phyloP scores from a whole-genome alignment of 2,329 filamentous ascomycete species.

The Stachybotrys chartarum region DNA sequence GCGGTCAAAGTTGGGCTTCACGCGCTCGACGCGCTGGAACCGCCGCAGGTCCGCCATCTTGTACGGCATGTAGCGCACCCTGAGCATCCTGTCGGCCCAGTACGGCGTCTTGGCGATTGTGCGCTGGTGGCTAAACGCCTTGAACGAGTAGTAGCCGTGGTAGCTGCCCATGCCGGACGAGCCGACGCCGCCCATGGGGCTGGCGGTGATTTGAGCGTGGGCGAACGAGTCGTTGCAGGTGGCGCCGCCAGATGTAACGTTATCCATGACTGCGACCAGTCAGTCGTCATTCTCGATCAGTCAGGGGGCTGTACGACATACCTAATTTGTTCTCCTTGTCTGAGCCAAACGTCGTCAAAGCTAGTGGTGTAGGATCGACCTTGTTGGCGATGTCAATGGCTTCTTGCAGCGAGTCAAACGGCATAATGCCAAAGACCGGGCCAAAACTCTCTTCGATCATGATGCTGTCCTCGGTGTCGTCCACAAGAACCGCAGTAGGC shows the following conservation, averaged over 20 bases:
- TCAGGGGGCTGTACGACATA: conserved; percentile 27
- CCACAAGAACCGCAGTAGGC: conserved; percentile 83
- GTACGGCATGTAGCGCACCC: conserved; percentile 63
- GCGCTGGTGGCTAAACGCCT: conserved; percentile 32
- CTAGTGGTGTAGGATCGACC: conserved; percentile 76
- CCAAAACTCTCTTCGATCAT: conserved; percentile 85
- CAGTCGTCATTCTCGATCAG: background rate
- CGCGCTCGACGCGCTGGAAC: conserved; percentile 31
- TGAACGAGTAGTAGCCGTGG: conserved; percentile 41
- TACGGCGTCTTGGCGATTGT: conserved; percentile 26
- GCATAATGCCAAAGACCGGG: conserved; percentile 78
- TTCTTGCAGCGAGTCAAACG: conserved; percentile 73
- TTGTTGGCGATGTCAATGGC: conserved; percentile 76
- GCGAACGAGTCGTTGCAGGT: conserved; percentile 42
- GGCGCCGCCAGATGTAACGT: conserved; percentile 40
- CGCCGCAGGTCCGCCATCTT: conserved; percentile 35
- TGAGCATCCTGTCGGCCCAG: conserved; percentile 44
- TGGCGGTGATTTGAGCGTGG: conserved; percentile 31
- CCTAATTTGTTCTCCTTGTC: conserved; percentile 70
- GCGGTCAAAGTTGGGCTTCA: conserved; percentile 56
- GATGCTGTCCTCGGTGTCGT: conserved; percentile 64
- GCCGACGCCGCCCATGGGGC: conserved; percentile 44
- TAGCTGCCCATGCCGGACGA: conserved; percentile 40
- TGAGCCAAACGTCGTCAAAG: conserved; percentile 78
- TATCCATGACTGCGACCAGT: conserved; percentile 22